phyloP scores from a whole-genome alignment of 1,284 basidiomycete genomes.

The Cutaneotrichosporon cutaneum region DNA sequence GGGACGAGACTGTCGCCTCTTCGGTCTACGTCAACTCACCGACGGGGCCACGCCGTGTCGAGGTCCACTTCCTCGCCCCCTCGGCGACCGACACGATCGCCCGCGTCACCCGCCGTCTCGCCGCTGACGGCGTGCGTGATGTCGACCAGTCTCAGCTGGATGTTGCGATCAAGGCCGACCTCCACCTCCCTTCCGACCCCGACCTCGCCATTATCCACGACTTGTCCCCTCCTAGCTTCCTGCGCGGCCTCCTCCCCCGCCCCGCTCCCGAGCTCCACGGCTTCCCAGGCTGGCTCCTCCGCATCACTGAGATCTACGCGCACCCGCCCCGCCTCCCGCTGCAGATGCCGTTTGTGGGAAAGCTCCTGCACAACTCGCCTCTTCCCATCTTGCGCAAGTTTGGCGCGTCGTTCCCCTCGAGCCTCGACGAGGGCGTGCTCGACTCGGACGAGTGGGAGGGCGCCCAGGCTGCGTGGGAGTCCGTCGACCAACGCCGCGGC shows the following conservation, averaged over 20 bases:
- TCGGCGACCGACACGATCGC: conserved; percentile 18
- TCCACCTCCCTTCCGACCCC: conserved; percentile 31
- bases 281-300: conserved; percentile 42
- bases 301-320: conserved; percentile 45
- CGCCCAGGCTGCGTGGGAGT: conserved; percentile 28
- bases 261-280: conserved; percentile 41
- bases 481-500: conserved; percentile 32
- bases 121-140: conserved; percentile 12
- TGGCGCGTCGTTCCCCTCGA: conserved; percentile 19
- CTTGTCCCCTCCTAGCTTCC: conserved; percentile 25
- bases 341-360: conserved; percentile 22
- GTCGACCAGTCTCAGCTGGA: conserved; percentile 24
- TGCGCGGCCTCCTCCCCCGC: conserved; percentile 30
- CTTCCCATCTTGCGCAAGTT: conserved; percentile 24
- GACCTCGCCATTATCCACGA: conserved; percentile 40
- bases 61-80: conserved; percentile 25
- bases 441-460: conserved; percentile 24
- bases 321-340: conserved; percentile 34
- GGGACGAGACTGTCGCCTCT: conserved; percentile 18
- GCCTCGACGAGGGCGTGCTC: conserved; percentile 19
- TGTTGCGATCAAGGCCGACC: conserved; percentile 21
- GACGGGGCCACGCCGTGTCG: conserved; percentile 17
- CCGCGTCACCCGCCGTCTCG: conserved; percentile 20
- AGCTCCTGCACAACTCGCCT: conserved; percentile 23
- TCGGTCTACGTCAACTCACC: conserved; percentile 21